Percentiles rank a stretch among this genome's conserved stretches.
These are phyloP conservation scores for Asterophora lycoperdoides DNA, from an alignment of 768 basidiomycete species.

Conservation along the genomic window DNA sequence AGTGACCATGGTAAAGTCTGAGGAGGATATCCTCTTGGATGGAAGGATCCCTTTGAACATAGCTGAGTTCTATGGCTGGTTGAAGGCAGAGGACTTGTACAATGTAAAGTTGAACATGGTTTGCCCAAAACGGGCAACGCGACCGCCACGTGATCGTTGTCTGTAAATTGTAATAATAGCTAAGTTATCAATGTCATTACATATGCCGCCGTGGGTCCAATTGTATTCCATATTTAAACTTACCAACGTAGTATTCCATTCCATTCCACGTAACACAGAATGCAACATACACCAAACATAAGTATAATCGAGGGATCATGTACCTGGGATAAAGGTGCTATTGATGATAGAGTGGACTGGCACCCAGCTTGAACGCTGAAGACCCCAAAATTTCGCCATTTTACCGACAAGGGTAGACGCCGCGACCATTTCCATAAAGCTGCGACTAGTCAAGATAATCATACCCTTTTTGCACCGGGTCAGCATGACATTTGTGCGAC, in stretches of 20 bases:
- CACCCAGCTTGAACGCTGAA: constrained; percentile 16
- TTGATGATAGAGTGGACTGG: constrained; percentile 5
- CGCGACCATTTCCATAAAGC: constrained; percentile 43
- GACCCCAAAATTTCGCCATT: constrained; percentile 22
- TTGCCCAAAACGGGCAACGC: constrained; percentile 10
- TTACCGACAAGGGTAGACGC: constrained; percentile 29
- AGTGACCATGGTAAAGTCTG: constrained; percentile 74
- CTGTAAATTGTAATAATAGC: too few species aligned
- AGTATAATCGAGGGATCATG: neutral
- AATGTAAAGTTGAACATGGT: constrained; percentile 14
- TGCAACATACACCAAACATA: neutral
- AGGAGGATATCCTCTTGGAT: constrained; percentile 57
- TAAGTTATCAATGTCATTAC: too few species aligned
- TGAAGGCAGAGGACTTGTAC: neutral
- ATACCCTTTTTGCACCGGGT: constrained; percentile 66
- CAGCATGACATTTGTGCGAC: constrained; percentile 77
- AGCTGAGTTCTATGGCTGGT: constrained; percentile 21
- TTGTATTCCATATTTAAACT: too few species aligned
- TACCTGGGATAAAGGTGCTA: constrained; percentile 7
- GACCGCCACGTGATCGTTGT: constrained; percentile 11
- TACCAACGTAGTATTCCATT: too few species aligned
- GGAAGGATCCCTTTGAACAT: constrained; percentile 86
- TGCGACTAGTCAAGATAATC: constrained; percentile 53
- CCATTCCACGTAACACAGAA: too few species aligned
- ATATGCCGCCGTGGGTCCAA: too few species aligned